These are phyloP conservation scores for Boletus rubropictus DNA, from an alignment of 768 basidiomycete genomes.

Conservation along the genomic window DNA sequence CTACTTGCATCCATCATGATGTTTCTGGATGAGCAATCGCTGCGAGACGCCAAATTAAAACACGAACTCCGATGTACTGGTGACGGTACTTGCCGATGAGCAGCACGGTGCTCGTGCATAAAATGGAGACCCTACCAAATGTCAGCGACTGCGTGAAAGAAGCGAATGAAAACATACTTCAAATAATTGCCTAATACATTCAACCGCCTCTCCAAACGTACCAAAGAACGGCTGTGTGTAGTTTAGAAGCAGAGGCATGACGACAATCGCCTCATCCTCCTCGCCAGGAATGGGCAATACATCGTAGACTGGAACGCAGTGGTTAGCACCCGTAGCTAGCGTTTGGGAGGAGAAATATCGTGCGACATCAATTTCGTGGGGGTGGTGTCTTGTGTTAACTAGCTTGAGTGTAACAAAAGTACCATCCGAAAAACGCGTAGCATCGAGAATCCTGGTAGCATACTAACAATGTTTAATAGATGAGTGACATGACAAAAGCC, in stretches of 20 bases:
- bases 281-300: conserved; percentile 10
- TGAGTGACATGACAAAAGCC: conserved; percentile 2
- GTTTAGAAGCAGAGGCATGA: conserved; percentile 34
- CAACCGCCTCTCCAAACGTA: conserved; percentile 14
- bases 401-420: conserved; percentile 29
- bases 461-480: conserved; percentile 12
- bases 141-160: background rate
- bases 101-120: conserved; percentile 21
- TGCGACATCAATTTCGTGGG: conserved; percentile 30
- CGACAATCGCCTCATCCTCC: conserved; percentile 12
- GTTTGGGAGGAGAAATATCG: conserved; percentile 12
- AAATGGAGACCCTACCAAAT: conserved; percentile 19
- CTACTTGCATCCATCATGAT: conserved; percentile 29
- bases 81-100: conserved; percentile 7
- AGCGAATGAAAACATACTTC: conserved; percentile 13
- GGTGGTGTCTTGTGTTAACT: conserved; percentile 9
- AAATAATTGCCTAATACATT: conserved; percentile 30
- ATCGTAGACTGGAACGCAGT: conserved; percentile 32
- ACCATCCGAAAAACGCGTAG: conserved; percentile 24
- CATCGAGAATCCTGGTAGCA: conserved; percentile 24
- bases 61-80: fast-evolving
- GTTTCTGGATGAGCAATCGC: conserved; percentile 28
- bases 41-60: conserved; percentile 2
- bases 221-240: conserved; percentile 23
- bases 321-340: conserved; percentile 19